phyloP scores from a whole-genome alignment of 345 rosid species.

The Arabidopsis suecica region DNA sequence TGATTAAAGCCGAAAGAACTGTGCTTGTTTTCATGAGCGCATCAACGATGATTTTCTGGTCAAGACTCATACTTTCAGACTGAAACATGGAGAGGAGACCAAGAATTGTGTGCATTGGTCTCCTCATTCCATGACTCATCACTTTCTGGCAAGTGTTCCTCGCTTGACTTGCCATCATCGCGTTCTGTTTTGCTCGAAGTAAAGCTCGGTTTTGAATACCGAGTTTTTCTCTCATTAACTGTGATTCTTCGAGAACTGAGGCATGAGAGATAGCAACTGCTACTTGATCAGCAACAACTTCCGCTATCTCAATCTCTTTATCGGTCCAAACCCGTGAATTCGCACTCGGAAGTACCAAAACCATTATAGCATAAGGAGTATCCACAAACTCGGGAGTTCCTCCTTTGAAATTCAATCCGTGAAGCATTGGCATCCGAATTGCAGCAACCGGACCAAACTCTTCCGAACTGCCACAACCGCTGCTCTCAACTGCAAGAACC shows the following conservation, averaged over 20 bases:
- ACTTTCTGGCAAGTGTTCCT: slow-evolving; percentile 93
- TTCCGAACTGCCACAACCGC: slow-evolving; percentile 53
- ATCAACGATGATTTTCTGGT: slow-evolving; percentile 71
- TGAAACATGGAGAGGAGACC: slow-evolving; percentile 88
- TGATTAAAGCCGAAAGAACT: slow-evolving; percentile 78
- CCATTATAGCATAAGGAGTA: slow-evolving; percentile 79
- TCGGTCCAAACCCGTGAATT: slow-evolving; percentile 65
- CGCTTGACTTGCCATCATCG: slow-evolving; percentile 96
- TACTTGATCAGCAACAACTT: slow-evolving; percentile 98
- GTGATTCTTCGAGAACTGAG: slow-evolving; percentile 93
- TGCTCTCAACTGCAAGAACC: slow-evolving; percentile 69
- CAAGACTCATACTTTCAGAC: slow-evolving; percentile 57
- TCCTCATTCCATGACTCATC: slow-evolving; percentile 94
- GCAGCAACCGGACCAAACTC: slow-evolving; percentile 86
- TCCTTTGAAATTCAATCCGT: slow-evolving; percentile 81
- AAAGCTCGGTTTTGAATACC: slow-evolving; percentile 73
- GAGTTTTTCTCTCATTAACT: slow-evolving; percentile 81
- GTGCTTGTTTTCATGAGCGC: slow-evolving; percentile 72
- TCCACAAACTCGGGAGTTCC: slow-evolving; percentile 86
- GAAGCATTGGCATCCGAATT: slow-evolving; percentile 91
- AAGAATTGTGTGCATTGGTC: slow-evolving; percentile 92
- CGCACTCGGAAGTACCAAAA: slow-evolving; percentile 71
- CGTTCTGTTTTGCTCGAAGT: slow-evolving; percentile 79
- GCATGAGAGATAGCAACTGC: slow-evolving; percentile 98
- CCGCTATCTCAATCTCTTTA: slow-evolving; percentile 81